These are phyloP conservation scores for Tricholoma sp. DNA, from an alignment of 768 basidiomycete species.

Conservation along the genomic window DNA sequence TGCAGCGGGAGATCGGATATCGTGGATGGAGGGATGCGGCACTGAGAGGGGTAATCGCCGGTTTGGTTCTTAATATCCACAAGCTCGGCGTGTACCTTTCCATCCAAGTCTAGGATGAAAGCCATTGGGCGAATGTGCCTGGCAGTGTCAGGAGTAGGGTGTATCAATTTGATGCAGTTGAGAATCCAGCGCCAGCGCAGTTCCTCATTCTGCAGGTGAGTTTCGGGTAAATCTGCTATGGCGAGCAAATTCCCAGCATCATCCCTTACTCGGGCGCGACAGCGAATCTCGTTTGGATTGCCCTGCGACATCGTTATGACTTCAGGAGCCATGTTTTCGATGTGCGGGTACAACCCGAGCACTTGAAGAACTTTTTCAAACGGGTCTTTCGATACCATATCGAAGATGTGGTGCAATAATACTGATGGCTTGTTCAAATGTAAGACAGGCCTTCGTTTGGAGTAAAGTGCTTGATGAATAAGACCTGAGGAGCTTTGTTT, in stretches of 20 bases:
- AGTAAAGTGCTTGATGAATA: too few relatives aligned
- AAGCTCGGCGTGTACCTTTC: not conserved
- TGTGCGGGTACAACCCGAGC: too few relatives aligned
- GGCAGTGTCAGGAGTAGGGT: not conserved
- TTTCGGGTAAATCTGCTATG: not conserved
- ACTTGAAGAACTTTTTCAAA: not conserved
- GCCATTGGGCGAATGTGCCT: not conserved
- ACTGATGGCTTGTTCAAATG: not conserved
- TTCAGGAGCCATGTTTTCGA: not conserved
- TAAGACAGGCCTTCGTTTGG: not conserved
- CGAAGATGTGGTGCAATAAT: not conserved
- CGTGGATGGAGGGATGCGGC: too few relatives aligned
- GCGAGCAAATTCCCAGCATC: not conserved
- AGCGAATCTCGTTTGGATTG: not conserved
- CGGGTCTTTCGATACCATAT: not conserved
- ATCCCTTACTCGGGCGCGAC: not conserved
- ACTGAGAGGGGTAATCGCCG: not conserved
- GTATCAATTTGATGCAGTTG: not conserved
- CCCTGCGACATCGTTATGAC: not conserved
- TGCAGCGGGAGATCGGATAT: too few relatives aligned
- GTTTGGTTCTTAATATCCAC: not conserved
- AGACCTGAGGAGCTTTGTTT: too few relatives aligned
- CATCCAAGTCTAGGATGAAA: not conserved
- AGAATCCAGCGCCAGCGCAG: not conserved
- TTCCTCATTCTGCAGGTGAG: not conserved